These are phyloP conservation scores for Phytopythium aichiense DNA, from an alignment of 352 stramenopile species.

Conservation along the genomic window DNA sequence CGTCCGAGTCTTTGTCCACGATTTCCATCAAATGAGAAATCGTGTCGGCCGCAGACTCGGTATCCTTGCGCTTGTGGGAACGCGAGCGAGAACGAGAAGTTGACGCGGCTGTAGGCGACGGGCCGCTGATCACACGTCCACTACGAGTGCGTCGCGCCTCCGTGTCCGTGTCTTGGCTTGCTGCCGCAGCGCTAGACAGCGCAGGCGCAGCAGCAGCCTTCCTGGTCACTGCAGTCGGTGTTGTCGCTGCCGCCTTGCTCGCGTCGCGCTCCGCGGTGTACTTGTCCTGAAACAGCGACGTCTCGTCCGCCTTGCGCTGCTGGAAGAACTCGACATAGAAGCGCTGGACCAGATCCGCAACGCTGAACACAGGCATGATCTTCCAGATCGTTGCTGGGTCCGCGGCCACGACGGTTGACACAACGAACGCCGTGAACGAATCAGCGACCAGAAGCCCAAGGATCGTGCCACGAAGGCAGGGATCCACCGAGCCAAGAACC, in stretches of 20 bases:
- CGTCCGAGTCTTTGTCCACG: conserved; percentile 28
- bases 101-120: not conserved
- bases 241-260: conserved; percentile 5
- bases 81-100: conserved; percentile 1
- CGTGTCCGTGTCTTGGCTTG: not conserved
- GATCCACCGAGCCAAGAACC: conserved; percentile 81
- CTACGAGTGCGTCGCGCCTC: conserved; percentile 28
- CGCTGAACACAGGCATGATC: conserved; percentile 81
- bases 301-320: conserved; percentile 43
- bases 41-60: not conserved
- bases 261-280: conserved; percentile 31
- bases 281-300: conserved; percentile 72
- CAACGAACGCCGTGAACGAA: conserved; percentile 86
- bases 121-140: conserved; percentile 22
- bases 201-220: conserved; percentile 7
- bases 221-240: conserved; percentile 1
- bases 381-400: conserved; percentile 57
- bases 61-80: not conserved
- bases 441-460: conserved; percentile 80
- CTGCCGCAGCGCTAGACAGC: not conserved
- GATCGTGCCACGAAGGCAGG: conserved; percentile 77
- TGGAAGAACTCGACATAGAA: conserved; percentile 76
- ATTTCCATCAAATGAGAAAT: conserved; percentile 30
- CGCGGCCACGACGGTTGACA: conserved; percentile 76
- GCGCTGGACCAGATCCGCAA: conserved; percentile 74